A percentile compares a stretch with the other conserved stretches of the same genome.
Evolutionary conservation across 108 stramenopile genomes (phyloP).

Genomic region (Cyclotella cryptica): DNA sequence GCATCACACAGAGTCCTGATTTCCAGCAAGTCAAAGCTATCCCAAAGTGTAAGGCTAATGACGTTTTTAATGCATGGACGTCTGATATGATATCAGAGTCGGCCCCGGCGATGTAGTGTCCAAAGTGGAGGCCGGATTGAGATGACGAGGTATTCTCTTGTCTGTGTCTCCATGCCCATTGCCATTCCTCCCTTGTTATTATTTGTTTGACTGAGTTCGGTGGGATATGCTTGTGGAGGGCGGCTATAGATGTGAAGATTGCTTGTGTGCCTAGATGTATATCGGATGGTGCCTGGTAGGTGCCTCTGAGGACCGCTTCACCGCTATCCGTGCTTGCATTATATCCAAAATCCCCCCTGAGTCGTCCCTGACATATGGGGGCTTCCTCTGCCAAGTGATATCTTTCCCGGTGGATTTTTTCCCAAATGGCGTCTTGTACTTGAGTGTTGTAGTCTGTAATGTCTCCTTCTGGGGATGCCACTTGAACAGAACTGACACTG

Average conservation of each 20-base stretch:
- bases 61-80: constrained; percentile 11
- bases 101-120: too few species aligned
- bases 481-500: constrained; percentile 19
- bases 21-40: constrained; percentile 1
- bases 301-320: not conserved
- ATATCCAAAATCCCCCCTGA: too few species aligned
- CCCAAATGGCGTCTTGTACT: not conserved
- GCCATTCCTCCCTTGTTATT: not conserved
- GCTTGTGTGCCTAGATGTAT: not conserved
- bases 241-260: not conserved
- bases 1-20: too few species aligned
- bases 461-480: not conserved
- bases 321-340: too few species aligned
- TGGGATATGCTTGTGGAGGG: not conserved
- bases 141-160: too few species aligned
- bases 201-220: not conserved
- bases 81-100: too few species aligned
- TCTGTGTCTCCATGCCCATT: too few species aligned
- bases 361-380: too few species aligned
- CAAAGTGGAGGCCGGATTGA: too few species aligned
- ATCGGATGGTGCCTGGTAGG: too few species aligned
- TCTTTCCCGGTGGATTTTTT: too few species aligned
- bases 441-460: not conserved
- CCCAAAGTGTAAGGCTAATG: constrained; percentile 14
- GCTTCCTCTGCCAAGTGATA: too few species aligned